Percentiles rank a stretch among this genome's conserved stretches.
phyloP scores from a whole-genome alignment of 192 early-diverging fungal species.

The Backusella westeae region DNA sequence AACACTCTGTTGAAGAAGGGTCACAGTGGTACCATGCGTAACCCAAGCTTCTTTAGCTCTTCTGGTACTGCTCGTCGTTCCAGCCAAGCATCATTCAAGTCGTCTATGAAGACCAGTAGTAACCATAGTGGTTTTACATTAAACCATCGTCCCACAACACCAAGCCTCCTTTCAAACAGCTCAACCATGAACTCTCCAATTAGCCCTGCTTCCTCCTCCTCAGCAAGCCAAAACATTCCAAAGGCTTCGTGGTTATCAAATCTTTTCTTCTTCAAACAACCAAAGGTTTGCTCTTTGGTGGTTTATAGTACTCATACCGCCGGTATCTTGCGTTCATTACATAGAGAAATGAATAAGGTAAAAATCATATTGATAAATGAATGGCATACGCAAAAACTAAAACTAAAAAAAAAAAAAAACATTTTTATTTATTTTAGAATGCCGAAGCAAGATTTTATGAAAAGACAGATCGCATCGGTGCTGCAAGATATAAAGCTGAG shows the following conservation, averaged over 20 bases:
- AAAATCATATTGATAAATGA: not conserved
- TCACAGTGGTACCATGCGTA: not conserved
- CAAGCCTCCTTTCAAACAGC: constrained; percentile 25
- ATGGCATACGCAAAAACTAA: too few relatives aligned
- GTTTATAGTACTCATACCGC: constrained; percentile 10
- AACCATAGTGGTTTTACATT: constrained; percentile 12
- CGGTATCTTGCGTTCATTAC: constrained; percentile 16
- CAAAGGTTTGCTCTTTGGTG: constrained; percentile 23
- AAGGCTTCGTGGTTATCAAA: constrained; percentile 26
- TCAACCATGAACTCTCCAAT: constrained; percentile 24
- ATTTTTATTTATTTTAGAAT: not conserved
- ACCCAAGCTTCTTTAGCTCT: not conserved
- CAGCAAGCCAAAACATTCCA: not conserved
- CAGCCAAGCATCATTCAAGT: constrained; percentile 21
- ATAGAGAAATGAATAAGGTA: constrained; percentile 20
- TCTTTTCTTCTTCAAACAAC: constrained; percentile 33
- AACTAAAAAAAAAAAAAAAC: too few relatives aligned
- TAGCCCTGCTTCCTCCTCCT: not conserved
- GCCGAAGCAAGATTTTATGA: constrained; percentile 26
- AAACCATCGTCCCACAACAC: constrained; percentile 20
- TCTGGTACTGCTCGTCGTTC: not conserved
- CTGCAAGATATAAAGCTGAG: constrained; percentile 22
- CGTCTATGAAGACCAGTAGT: constrained; percentile 10
- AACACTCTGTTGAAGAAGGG: not conserved
- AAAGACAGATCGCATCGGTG: constrained; percentile 19